Conservation (phyloP, 129 eudicot species). For the Mikania micrantha region DNA sequence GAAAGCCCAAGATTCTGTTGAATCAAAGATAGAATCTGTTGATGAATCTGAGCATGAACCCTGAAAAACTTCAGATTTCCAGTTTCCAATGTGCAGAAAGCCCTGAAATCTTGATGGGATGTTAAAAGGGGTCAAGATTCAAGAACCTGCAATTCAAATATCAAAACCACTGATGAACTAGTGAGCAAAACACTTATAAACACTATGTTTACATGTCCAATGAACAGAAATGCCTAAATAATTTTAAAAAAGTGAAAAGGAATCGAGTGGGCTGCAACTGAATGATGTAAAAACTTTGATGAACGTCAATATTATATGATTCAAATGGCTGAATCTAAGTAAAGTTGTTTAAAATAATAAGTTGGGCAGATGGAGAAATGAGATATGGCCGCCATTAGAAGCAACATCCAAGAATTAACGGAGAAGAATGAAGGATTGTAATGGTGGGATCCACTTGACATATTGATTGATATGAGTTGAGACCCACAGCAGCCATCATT, state of each 20-base stretch:
- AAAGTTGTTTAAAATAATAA: conserved; percentile 4
- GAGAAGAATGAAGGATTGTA: conserved; percentile 5
- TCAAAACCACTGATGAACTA: too few relatives aligned
- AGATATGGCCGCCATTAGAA: conserved; percentile 28
- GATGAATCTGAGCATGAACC: too few relatives aligned
- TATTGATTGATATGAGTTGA: conserved; percentile 20
- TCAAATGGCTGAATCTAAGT: conserved; percentile 4
- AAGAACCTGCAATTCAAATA: conserved; percentile 6
- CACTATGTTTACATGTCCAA: neutral
- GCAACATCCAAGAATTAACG: neutral
- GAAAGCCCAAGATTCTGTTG: conserved; percentile 1
- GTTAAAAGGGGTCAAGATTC: conserved; percentile 9
- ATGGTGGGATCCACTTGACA: conserved; percentile 11
- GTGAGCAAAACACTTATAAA: too few relatives aligned
- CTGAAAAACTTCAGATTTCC: too few relatives aligned
- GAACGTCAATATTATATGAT: neutral
- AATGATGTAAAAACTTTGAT: neutral
- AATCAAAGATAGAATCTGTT: too few relatives aligned
- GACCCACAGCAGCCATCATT: conserved; percentile 13
- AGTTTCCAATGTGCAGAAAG: neutral
- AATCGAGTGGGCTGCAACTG: conserved; percentile 1
- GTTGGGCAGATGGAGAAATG: conserved; percentile 19
- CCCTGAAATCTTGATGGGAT: conserved; percentile 3
- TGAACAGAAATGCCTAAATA: neutral
- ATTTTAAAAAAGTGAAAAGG: conserved; percentile 3